Conservation (phyloP, 495 filamentous ascomycete species). For the Daldinia childiae region DNA sequence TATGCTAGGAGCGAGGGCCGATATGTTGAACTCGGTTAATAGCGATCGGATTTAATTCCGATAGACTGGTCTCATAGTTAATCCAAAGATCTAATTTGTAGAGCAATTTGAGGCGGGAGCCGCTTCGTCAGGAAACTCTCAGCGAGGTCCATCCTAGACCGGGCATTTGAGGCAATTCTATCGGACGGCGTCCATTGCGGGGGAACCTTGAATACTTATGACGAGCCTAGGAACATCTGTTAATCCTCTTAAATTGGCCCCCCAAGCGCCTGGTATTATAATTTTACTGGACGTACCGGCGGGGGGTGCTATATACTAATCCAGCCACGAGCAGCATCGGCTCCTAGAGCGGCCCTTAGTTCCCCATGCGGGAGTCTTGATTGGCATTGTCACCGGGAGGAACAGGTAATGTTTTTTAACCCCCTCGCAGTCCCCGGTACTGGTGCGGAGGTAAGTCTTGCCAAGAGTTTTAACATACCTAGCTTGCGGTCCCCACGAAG, state of each 20-base stretch:
- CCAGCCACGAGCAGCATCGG: slow-evolving; percentile 18
- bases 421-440: slow-evolving; percentile 27
- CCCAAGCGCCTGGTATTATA: slow-evolving; percentile 34
- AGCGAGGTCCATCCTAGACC: slow-evolving; percentile 35
- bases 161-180: slow-evolving; percentile 38
- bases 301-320: slow-evolving; percentile 14
- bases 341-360: slow-evolving; percentile 33
- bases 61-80: slow-evolving; percentile 13
- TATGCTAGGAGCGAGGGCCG: slow-evolving; percentile 28
- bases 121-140: slow-evolving; percentile 35
- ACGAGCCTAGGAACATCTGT: slow-evolving; percentile 32
- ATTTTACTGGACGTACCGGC: slow-evolving; percentile 25
- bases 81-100: slow-evolving; percentile 14
- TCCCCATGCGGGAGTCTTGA: slow-evolving; percentile 30
- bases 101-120: slow-evolving; percentile 25
- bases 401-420: slow-evolving; percentile 32
- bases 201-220: slow-evolving; percentile 32
- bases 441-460: slow-evolving; percentile 37
- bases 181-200: slow-evolving; percentile 37
- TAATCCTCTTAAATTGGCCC: slow-evolving; percentile 37
- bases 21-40: slow-evolving; percentile 10
- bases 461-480: slow-evolving; percentile 40
- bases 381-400: slow-evolving; percentile 39
- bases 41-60: slow-evolving; percentile 30
- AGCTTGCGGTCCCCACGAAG: slow-evolving; percentile 36